A percentile compares a stretch with the other conserved stretches of the same genome.
These are phyloP conservation scores for Phanerochaete carnosa DNA, from an alignment of 768 basidiomycete genomes.

Conservation along the genomic window DNA sequence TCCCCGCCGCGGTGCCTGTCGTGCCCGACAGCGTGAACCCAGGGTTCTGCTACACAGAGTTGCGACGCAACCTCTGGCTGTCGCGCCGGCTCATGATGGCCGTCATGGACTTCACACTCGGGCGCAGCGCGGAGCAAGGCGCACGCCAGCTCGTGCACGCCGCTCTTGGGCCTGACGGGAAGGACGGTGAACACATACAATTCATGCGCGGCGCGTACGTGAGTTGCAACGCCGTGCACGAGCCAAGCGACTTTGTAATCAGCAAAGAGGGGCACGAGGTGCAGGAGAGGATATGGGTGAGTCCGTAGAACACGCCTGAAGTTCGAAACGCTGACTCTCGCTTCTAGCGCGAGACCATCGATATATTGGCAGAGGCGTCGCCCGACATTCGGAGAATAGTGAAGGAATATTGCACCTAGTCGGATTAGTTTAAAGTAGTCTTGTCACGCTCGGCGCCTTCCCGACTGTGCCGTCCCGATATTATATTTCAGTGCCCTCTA, in stretches of 20 bases:
- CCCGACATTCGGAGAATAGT: slow-evolving; percentile 8
- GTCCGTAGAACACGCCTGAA: slow-evolving; percentile 3
- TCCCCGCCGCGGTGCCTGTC: slow-evolving; percentile 26
- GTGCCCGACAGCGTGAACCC: slow-evolving; percentile 31
- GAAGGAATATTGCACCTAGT: neutral
- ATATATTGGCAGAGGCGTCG: slow-evolving; percentile 14
- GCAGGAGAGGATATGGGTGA: slow-evolving; percentile 34
- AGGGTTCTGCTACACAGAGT: slow-evolving; percentile 32
- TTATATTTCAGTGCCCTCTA: neutral
- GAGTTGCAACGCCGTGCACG: slow-evolving; percentile 7
- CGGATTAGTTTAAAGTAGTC: neutral
- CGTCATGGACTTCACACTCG: slow-evolving; percentile 23
- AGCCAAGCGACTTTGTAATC: slow-evolving; percentile 32
- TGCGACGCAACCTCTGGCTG: slow-evolving; percentile 20
- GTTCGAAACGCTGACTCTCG: neutral
- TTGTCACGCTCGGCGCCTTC: neutral
- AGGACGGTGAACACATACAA: slow-evolving; percentile 18
- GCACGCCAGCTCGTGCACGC: slow-evolving; percentile 32
- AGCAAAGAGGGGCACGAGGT: slow-evolving; percentile 26
- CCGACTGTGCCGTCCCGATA: neutral
- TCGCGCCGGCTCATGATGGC: neutral
- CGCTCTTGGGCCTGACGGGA: slow-evolving; percentile 21
- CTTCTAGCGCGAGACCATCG: slow-evolving; percentile 25
- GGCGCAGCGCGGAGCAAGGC: slow-evolving; percentile 33
- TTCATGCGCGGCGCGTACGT: slow-evolving; percentile 23